Conservation (phyloP, 1,284 basidiomycete species). For the Flammula alnicola region DNA sequence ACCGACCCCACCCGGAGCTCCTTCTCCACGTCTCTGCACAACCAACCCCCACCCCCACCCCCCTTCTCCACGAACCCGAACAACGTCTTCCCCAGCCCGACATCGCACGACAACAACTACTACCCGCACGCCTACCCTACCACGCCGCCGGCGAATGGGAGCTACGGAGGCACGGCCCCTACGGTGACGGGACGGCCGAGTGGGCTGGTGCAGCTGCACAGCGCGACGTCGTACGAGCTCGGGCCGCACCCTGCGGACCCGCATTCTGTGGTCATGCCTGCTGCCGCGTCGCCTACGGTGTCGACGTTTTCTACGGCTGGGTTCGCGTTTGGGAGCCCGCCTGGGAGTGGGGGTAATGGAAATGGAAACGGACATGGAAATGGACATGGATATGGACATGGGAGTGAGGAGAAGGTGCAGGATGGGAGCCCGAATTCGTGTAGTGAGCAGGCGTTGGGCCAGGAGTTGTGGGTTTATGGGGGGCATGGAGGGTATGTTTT, state of each 20-base stretch:
- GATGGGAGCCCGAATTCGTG: slow-evolving; percentile 39
- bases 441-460: slow-evolving; percentile 56
- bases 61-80: neutral
- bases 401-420: neutral
- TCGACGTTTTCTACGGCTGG: too few species aligned
- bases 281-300: slow-evolving; percentile 11
- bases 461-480: slow-evolving; percentile 83
- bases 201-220: slow-evolving; percentile 13
- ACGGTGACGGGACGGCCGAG: slow-evolving; percentile 9
- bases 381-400: too few species aligned
- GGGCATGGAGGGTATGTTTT: slow-evolving; percentile 63
- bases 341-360: too few species aligned
- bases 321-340: too few species aligned
- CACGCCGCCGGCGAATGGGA: slow-evolving; percentile 8
- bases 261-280: slow-evolving; percentile 46
- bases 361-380: too few species aligned
- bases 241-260: slow-evolving; percentile 77
- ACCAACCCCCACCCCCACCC: neutral
- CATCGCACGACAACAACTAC: slow-evolving; percentile 1
- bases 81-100: slow-evolving; percentile 4
- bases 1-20: slow-evolving; percentile 9
- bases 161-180: slow-evolving; percentile 2
- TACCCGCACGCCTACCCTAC: slow-evolving; percentile 4
- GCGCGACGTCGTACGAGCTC: slow-evolving; percentile 54
- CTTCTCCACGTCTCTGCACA: slow-evolving; percentile 8